A percentile compares a stretch with the other conserved stretches of the same genome.
phyloP scores from a whole-genome alignment of 148 eudicot species.

The Talinum fruticosum region DNA sequence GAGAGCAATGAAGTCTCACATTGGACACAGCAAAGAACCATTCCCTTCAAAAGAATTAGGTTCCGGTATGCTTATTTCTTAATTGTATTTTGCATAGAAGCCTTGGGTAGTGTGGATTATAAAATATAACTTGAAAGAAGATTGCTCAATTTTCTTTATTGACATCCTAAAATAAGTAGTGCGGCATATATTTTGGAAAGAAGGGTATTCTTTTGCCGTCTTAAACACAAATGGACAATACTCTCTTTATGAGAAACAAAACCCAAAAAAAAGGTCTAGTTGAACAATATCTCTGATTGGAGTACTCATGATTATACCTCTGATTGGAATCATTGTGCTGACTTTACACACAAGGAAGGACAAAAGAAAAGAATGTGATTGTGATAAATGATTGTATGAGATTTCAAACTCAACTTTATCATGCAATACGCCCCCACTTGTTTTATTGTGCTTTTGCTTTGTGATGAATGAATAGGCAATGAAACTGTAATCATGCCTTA shows the following conservation, averaged over 20 bases:
- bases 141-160: background rate
- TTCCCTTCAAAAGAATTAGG: background rate
- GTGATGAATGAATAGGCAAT: slow-evolving; percentile 14
- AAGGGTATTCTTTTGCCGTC: background rate
- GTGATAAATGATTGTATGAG: slow-evolving; percentile 20
- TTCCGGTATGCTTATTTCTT: background rate
- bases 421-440: slow-evolving; percentile 14
- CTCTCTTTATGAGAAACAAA: background rate
- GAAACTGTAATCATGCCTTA: slow-evolving; percentile 20
- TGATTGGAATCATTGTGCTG: slow-evolving; percentile 23
- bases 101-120: background rate
- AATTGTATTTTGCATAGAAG: background rate
- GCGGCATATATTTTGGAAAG: background rate
- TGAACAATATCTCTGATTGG: background rate
- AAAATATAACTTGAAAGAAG: background rate
- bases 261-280: background rate
- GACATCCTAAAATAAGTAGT: slow-evolving; percentile 1
- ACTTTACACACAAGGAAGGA: slow-evolving; percentile 14
- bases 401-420: slow-evolving; percentile 22
- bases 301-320: slow-evolving; percentile 16
- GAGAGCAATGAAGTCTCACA: background rate
- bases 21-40: background rate
- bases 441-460: slow-evolving; percentile 20
- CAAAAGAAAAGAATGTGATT: slow-evolving; percentile 21
- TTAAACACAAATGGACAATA: background rate